A percentile compares a stretch with the other conserved stretches of the same genome.
These are phyloP conservation scores for Pisolithus microcarpus DNA, from an alignment of 768 basidiomycete species.

Conservation along the genomic window DNA sequence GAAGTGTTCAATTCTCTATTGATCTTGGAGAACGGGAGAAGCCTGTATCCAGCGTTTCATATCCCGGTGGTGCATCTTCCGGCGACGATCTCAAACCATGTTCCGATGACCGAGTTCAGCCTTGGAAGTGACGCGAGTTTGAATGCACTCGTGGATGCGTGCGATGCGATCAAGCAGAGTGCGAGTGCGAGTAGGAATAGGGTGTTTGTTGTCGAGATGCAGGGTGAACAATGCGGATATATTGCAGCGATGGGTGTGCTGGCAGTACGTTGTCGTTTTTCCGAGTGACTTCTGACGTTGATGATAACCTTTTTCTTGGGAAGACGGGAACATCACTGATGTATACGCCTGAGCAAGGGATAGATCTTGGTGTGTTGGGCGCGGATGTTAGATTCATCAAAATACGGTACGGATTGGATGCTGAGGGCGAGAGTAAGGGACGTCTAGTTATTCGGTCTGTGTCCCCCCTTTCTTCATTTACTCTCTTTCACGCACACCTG, in stretches of 20 bases:
- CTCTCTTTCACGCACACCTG: background rate
- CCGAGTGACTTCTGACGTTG: background rate
- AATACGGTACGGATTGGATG: too few species aligned
- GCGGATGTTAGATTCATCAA: too few species aligned
- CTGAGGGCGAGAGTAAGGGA: slow-evolving; percentile 88
- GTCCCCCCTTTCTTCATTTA: background rate
- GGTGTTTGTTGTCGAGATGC: too few species aligned
- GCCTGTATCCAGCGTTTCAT: slow-evolving; percentile 84
- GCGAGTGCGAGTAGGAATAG: slow-evolving; percentile 87
- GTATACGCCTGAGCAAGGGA: slow-evolving; percentile 90
- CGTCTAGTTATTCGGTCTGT: slow-evolving; percentile 85
- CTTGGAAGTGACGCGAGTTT: slow-evolving; percentile 95
- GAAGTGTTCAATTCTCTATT: slow-evolving; percentile 83
- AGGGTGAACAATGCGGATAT: too few species aligned
- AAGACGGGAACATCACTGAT: slow-evolving; percentile 89
- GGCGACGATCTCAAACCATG: slow-evolving; percentile 96
- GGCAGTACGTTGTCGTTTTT: slow-evolving; percentile 54
- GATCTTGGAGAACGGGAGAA: slow-evolving; percentile 72
- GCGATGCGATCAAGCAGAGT: slow-evolving; percentile 98
- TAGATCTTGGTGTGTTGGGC: slow-evolving; percentile 62
- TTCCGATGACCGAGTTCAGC: slow-evolving; percentile 92
- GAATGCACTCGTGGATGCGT: slow-evolving; percentile 95
- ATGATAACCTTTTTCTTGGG: background rate
- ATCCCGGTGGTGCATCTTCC: slow-evolving; percentile 96
- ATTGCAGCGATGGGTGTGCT: too few species aligned